phyloP scores from a whole-genome alignment of 2,329 filamentous ascomycete species.

The Pezicula neosporulosa region DNA sequence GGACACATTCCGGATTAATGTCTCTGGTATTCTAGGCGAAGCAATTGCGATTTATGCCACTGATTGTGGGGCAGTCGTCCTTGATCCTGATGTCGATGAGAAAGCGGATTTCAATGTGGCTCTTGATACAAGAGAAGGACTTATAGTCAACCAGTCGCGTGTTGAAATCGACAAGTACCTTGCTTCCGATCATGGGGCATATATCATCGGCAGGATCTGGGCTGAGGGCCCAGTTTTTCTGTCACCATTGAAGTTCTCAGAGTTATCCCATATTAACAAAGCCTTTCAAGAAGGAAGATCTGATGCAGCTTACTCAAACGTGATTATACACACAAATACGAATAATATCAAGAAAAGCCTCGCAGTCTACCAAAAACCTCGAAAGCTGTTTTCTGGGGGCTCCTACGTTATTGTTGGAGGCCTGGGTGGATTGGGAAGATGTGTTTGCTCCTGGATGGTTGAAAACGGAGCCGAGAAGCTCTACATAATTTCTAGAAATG shows the following conservation, averaged over 20 bases:
- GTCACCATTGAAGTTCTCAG: neutral
- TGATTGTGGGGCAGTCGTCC: neutral
- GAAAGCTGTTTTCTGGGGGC: neutral
- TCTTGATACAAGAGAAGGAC: conserved; percentile 13
- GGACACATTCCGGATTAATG: neutral
- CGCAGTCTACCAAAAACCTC: neutral
- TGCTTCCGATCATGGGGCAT: neutral
- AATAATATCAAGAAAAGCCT: neutral
- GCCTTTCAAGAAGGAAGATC: neutral
- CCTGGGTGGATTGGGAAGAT: conserved; percentile 4
- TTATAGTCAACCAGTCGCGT: neutral
- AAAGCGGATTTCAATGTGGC: conserved; percentile 6
- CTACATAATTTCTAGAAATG: conserved; percentile 4
- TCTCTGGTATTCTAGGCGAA: neutral
- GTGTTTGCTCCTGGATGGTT: conserved; percentile 1
- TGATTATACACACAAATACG: neutral
- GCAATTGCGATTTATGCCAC: neutral
- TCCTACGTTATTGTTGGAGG: conserved; percentile 8
- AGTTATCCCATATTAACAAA: neutral
- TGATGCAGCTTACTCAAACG: neutral
- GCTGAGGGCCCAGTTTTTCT: neutral
- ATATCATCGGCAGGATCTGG: neutral
- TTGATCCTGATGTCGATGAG: neutral
- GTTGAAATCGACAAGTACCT: conserved; percentile 2
- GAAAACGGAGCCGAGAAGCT: conserved; percentile 5